Percentiles rank a stretch among this genome's conserved stretches.
Conservation (phyloP, 2,329 filamentous ascomycete species). For the Berkeleyomyces rouxiae region DNA sequence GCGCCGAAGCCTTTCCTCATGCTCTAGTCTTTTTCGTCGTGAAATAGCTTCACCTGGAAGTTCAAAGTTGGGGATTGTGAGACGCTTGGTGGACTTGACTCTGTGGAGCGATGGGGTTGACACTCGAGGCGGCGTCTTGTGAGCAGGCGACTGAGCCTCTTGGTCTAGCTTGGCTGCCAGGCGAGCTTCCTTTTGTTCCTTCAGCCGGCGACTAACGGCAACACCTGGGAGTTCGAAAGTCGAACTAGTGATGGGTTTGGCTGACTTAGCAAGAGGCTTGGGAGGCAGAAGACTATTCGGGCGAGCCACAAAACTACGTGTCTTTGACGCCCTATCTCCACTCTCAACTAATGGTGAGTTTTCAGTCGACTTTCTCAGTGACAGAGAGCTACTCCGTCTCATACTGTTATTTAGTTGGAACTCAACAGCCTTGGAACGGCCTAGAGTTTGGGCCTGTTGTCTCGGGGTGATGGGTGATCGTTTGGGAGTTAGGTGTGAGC, state of each 20-base stretch:
- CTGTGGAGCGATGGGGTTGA: slow-evolving; percentile 19
- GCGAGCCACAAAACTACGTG: slow-evolving; percentile 19
- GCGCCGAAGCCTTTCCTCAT: slow-evolving; percentile 35
- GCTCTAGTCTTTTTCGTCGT: slow-evolving; percentile 36
- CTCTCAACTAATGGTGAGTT: slow-evolving; percentile 15
- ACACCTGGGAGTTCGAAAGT: slow-evolving; percentile 48
- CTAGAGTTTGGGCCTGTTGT: slow-evolving; percentile 21
- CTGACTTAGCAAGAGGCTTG: slow-evolving; percentile 33
- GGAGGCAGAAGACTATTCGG: slow-evolving; percentile 29
- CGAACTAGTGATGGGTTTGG: slow-evolving; percentile 36
- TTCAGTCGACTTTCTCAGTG: slow-evolving; percentile 20
- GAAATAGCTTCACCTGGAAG: slow-evolving; percentile 46
- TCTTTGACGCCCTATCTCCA: slow-evolving; percentile 17
- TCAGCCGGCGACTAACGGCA: slow-evolving; percentile 38
- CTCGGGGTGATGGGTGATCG: neutral
- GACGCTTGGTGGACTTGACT: slow-evolving; percentile 33
- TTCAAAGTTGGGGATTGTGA: slow-evolving; percentile 41
- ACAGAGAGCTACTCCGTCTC: slow-evolving; percentile 28
- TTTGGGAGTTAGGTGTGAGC: neutral
- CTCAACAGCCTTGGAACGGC: slow-evolving; percentile 26
- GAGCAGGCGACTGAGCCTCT: slow-evolving; percentile 21
- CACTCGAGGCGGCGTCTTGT: slow-evolving; percentile 20
- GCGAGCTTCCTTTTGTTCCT: slow-evolving; percentile 42
- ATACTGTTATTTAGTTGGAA: slow-evolving; percentile 22
- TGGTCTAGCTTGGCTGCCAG: slow-evolving; percentile 16